phyloP scores from a whole-genome alignment of 2,329 filamentous ascomycete species.

The Pseudogymnoascus sp. region DNA sequence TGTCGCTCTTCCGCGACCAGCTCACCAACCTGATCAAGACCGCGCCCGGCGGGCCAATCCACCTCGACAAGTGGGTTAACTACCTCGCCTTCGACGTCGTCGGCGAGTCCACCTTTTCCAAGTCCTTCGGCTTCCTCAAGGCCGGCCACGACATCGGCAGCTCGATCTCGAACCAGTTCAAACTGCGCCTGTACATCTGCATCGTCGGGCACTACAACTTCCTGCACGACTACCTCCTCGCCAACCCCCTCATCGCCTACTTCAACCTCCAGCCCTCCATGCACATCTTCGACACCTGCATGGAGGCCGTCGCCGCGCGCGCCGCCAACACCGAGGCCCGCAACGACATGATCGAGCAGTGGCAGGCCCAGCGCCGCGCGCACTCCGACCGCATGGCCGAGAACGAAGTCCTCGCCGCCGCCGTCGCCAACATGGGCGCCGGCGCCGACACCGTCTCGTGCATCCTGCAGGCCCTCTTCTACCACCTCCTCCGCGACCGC shows the following conservation, averaged over 20 bases:
- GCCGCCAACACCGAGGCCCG: slow-evolving; percentile 26
- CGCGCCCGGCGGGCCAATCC: slow-evolving; percentile 19
- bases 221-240: slow-evolving; percentile 29
- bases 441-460: slow-evolving; percentile 32
- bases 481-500: slow-evolving; percentile 27
- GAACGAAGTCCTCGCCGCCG: slow-evolving; percentile 28
- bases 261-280: slow-evolving; percentile 28
- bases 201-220: slow-evolving; percentile 29
- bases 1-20: slow-evolving; percentile 23
- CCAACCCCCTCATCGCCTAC: slow-evolving; percentile 30
- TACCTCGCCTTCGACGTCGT: slow-evolving; percentile 30
- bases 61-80: slow-evolving; percentile 34
- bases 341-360: slow-evolving; percentile 31
- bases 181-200: slow-evolving; percentile 25
- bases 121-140: slow-evolving; percentile 29
- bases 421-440: slow-evolving; percentile 29
- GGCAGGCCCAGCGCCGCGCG: slow-evolving; percentile 26
- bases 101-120: slow-evolving; percentile 28
- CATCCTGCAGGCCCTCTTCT: slow-evolving; percentile 29
- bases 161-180: slow-evolving; percentile 28
- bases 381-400: slow-evolving; percentile 28
- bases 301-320: slow-evolving; percentile 25
- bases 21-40: slow-evolving; percentile 20
- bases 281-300: slow-evolving; percentile 31
- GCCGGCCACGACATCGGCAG: slow-evolving; percentile 27